These are phyloP conservation scores for Pseudozyma flocculosa DNA, from an alignment of 1,284 basidiomycete species.

Conservation along the genomic window DNA sequence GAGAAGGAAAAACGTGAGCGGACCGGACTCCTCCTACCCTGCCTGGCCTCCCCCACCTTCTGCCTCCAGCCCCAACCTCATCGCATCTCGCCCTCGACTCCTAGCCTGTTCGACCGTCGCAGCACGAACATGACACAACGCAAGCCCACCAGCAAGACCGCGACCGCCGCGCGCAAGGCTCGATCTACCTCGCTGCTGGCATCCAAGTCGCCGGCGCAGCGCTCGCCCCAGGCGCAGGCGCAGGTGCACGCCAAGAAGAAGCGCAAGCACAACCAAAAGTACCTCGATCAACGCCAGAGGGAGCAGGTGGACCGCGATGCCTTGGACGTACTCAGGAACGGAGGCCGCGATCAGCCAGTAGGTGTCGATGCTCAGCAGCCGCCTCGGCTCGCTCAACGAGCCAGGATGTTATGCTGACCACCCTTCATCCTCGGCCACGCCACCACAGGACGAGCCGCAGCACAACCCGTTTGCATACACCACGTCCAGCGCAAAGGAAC, in stretches of 20 bases:
- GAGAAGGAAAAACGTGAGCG: too few relatives aligned
- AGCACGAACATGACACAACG: too few relatives aligned
- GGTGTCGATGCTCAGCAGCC: neutral
- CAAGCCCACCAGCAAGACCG: too few relatives aligned
- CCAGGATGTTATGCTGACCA: neutral
- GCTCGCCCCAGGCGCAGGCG: too few relatives aligned
- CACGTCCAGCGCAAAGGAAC: neutral
- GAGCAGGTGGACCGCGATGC: neutral
- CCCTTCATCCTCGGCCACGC: neutral
- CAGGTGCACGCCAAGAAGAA: neutral
- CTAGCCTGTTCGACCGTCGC: too few relatives aligned
- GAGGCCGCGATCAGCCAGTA: neutral
- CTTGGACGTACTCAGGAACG: neutral
- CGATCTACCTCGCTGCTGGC: too few relatives aligned
- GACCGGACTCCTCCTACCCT: too few relatives aligned
- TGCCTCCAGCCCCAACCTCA: too few relatives aligned
- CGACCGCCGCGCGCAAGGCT: too few relatives aligned
- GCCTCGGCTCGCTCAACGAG: neutral
- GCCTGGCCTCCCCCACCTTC: too few relatives aligned
- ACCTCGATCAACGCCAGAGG: neutral
- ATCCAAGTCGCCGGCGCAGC: too few relatives aligned
- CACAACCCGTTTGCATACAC: neutral
- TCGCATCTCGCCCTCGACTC: too few relatives aligned
- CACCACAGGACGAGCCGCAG: neutral
- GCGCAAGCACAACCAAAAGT: neutral